These are phyloP conservation scores for Pelagophyceae sp. DNA, from an alignment of 352 stramenopile species.

Conservation along the genomic window DNA sequence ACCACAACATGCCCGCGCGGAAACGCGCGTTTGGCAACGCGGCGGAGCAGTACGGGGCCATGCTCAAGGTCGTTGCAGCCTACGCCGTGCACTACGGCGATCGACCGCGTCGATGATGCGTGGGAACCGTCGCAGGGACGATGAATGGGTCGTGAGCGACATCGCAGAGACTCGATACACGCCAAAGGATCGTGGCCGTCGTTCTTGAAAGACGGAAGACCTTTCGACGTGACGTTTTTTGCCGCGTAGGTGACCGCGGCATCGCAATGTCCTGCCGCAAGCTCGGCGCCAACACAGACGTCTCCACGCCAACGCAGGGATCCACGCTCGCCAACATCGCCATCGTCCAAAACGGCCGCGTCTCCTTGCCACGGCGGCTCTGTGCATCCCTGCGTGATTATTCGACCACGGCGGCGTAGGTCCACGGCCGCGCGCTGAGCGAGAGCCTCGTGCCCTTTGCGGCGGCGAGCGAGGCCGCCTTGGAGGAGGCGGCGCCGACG, in stretches of 20 bases:
- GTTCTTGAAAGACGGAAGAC: too few relatives aligned
- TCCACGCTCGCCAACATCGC: background rate
- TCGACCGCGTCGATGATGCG: too few relatives aligned
- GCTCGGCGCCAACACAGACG: conserved; percentile 29
- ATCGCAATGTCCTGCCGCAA: conserved; percentile 92
- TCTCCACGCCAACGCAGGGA: background rate
- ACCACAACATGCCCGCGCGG: conserved; percentile 93
- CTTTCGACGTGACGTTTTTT: too few relatives aligned
- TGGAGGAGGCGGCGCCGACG: conserved; percentile 15
- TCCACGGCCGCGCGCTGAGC: conserved; percentile 2
- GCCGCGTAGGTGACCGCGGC: too few relatives aligned
- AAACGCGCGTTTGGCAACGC: conserved; percentile 72
- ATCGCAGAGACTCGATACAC: too few relatives aligned
- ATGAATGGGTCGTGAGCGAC: too few relatives aligned
- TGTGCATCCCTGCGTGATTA: background rate
- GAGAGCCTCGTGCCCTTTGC: background rate
- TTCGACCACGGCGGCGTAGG: background rate
- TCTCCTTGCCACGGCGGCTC: background rate
- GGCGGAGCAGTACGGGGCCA: conserved; percentile 76
- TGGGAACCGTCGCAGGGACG: too few relatives aligned
- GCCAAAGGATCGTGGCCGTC: too few relatives aligned
- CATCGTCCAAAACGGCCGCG: background rate
- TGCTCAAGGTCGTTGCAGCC: conserved; percentile 83
- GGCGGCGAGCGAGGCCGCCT: conserved; percentile 29
- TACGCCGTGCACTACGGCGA: conserved; percentile 88